phyloP scores from a whole-genome alignment of 2,329 filamentous ascomycete species.

The Verticillium albo-atrum region DNA sequence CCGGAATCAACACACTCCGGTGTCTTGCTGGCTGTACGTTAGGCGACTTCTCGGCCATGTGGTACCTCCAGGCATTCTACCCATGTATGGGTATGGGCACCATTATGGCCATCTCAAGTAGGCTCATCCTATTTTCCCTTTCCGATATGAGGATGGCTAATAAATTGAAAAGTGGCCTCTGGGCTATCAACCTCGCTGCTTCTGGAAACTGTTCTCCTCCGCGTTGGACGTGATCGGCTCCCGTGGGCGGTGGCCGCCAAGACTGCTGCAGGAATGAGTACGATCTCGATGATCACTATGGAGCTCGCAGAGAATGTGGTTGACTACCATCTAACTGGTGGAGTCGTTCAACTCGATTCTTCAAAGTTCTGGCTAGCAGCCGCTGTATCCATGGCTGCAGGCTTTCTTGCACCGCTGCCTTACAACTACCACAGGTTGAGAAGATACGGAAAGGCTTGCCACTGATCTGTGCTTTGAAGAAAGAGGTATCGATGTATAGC shows the following conservation, averaged over 20 bases:
- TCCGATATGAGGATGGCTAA: no score
- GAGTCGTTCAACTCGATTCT: slow-evolving; percentile 38
- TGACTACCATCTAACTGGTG: slow-evolving; percentile 51
- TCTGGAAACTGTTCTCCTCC: slow-evolving; percentile 47
- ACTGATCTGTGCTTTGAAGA: slow-evolving; percentile 12
- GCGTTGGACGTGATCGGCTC: slow-evolving; percentile 40
- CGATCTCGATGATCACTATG: slow-evolving; percentile 57
- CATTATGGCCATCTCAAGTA: slow-evolving; percentile 50
- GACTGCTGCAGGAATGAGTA: slow-evolving; percentile 54
- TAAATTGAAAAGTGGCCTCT: slow-evolving; percentile 35
- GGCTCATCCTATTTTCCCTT: slow-evolving; percentile 3
- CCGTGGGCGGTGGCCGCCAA: slow-evolving; percentile 38
- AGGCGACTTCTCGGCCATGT: slow-evolving; percentile 52
- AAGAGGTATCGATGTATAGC: no score
- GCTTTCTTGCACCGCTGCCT: slow-evolving; percentile 44
- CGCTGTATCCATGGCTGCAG: slow-evolving; percentile 33
- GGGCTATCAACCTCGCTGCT: slow-evolving; percentile 47
- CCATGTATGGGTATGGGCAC: slow-evolving; percentile 39
- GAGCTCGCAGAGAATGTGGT: slow-evolving; percentile 49
- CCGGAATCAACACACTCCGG: slow-evolving; percentile 48
- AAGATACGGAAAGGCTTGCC: slow-evolving; percentile 43
- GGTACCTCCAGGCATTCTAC: slow-evolving; percentile 45
- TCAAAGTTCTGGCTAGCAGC: slow-evolving; percentile 50
- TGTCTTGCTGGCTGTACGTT: slow-evolving; percentile 50
- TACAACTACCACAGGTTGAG: slow-evolving; percentile 47